Conservation (phyloP, 2,329 filamentous ascomycete genomes). For the Cadophora malorum region DNA sequence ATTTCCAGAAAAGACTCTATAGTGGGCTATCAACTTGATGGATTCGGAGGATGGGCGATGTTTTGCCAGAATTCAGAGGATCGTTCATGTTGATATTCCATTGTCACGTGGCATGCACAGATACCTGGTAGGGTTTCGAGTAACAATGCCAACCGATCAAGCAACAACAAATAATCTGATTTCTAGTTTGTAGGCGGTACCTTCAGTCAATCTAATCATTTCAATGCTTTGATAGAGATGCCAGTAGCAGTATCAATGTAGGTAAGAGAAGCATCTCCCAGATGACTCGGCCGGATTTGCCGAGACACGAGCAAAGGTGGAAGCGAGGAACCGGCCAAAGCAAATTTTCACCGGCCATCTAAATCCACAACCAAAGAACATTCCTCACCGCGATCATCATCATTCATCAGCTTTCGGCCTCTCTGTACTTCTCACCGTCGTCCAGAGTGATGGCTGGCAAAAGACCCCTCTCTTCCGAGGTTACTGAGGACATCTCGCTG, state of each 20-base stretch:
- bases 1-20: no score
- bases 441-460: background rate
- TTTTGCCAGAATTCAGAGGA: no score
- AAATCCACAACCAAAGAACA: background rate
- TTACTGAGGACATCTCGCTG: background rate
- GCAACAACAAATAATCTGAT: no score
- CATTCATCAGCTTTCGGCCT: background rate
- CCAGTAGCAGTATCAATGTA: background rate
- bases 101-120: no score
- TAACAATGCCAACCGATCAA: no score
- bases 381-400: background rate
- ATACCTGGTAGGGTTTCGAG: no score
- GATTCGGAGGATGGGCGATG: no score
- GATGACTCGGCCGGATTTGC: background rate
- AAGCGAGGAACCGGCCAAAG: conserved; percentile 3
- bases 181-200: no score
- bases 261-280: background rate
- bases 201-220: no score
- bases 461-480: background rate
- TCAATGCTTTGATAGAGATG: no score
- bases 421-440: background rate
- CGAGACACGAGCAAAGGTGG: background rate
- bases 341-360: conserved; percentile 1
- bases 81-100: no score
- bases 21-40: no score